Conservation (phyloP, 768 basidiomycete genomes). For the Lyophyllum decastes region DNA sequence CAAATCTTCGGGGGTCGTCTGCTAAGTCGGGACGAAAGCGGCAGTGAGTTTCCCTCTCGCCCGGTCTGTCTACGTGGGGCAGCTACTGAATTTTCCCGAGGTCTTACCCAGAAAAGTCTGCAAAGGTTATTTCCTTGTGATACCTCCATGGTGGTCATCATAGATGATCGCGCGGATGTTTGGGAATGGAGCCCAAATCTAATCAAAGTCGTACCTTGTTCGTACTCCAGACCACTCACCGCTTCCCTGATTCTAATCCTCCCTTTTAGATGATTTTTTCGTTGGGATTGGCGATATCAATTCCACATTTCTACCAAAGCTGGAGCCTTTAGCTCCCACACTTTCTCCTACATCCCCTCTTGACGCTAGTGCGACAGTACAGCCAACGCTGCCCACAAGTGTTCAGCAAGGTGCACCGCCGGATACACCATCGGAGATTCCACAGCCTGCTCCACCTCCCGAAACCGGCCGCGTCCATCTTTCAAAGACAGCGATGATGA, state of each 20-base stretch:
- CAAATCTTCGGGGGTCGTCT: constrained; percentile 86
- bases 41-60: constrained; percentile 61
- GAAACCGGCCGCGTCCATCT: constrained; percentile 50
- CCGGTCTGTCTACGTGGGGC: background rate
- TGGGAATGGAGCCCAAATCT: constrained; percentile 99
- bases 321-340: constrained; percentile 52
- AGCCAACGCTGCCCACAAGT: background rate
- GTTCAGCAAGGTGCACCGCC: constrained; percentile 13
- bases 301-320: constrained; percentile 86
- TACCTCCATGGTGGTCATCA: constrained; percentile 98
- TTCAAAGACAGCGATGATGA: constrained; percentile 55
- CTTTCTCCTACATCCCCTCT: constrained; percentile 27
- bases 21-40: constrained; percentile 93
- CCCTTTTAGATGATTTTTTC: constrained; percentile 86
- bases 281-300: constrained; percentile 99
- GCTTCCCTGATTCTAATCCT: constrained; percentile 2
- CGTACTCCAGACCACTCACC: constrained; percentile 20
- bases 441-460: constrained; percentile 24
- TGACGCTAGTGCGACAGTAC: constrained; percentile 8
- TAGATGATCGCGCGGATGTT: constrained; percentile 97
- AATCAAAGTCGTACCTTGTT: constrained; percentile 95
- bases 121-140: constrained; percentile 95
- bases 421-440: constrained; percentile 12
- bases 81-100: constrained; percentile 37
- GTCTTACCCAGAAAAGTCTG: constrained; percentile 88